A percentile compares a stretch with the other conserved stretches of the same genome.
Conservation (phyloP, 768 basidiomycete species). For the Albatrellus ellisii region DNA sequence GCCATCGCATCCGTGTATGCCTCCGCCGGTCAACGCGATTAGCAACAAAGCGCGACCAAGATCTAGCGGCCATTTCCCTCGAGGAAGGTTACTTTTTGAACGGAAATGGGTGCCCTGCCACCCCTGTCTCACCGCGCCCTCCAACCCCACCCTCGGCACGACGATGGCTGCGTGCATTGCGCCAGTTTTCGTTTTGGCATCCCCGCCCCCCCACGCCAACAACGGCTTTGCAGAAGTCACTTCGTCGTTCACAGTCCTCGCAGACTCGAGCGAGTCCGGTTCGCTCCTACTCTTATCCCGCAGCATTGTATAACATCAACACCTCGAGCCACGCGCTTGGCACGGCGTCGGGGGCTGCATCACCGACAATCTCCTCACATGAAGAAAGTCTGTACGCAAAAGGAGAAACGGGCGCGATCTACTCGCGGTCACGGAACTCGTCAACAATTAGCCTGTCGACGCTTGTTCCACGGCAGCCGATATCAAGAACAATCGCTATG, state of each 20-base stretch:
- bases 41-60: slow-evolving; percentile 15
- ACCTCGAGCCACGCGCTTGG: not conserved
- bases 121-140: slow-evolving; percentile 4
- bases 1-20: slow-evolving; percentile 36
- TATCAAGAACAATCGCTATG: slow-evolving; percentile 24
- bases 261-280: not conserved
- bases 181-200: slow-evolving; percentile 9
- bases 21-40: slow-evolving; percentile 17
- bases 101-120: not conserved
- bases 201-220: slow-evolving; percentile 5
- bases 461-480: slow-evolving; percentile 33
- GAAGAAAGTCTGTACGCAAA: slow-evolving; percentile 9
- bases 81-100: slow-evolving; percentile 19
- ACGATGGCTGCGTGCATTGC: slow-evolving; percentile 4
- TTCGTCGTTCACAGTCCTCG: slow-evolving; percentile 16
- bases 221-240: slow-evolving; percentile 8
- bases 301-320: slow-evolving; percentile 4
- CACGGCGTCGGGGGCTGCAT: slow-evolving; percentile 6
- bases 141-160: not conserved
- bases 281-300: slow-evolving; percentile 6
- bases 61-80: slow-evolving; percentile 18
- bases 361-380: slow-evolving; percentile 8
- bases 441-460: slow-evolving; percentile 51
- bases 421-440: slow-evolving; percentile 52
- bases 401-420: slow-evolving; percentile 19